Evolutionary conservation across 78 protist genomes (phyloP), one percentile per base, ranked within the genome.

Genomic region (Polysphondylium violaceum): DNA sequence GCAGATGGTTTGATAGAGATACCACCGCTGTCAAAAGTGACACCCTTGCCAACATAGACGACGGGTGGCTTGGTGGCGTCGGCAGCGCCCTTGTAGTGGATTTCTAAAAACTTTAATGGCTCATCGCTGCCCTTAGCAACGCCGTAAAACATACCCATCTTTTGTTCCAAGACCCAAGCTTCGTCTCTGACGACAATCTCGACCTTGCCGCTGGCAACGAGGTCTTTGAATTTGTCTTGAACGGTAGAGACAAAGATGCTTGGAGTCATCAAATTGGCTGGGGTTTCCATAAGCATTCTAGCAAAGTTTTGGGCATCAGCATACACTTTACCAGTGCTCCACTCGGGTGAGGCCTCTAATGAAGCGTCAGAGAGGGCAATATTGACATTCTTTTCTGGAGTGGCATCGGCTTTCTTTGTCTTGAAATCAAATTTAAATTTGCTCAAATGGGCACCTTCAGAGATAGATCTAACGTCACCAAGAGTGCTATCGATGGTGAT

Each of bases 11-110:
- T 97, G 76, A 97, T 81, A 16, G 73, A 41, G 68, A 94, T 89
- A 55, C 98, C 98, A 41, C 95, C 88, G 44, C 89, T 81, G 94
- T 95, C 97, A 43, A 85, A 96, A 2, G 96, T 93, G 71, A 96
- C 63, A 41, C 98, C 98, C 79, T 96, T 96, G 40, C 98, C 98
- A 6, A 94, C 97, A 23, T 81, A 76, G 55, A 81, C 88, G 0
- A 92, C 33, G n/a, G 86, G 68, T 21, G 21, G 71, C 2, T 21
- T 14, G 31, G 56, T 56, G 23, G 36, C 76, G 0, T 50, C 41
- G 0, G 65, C 36, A 0, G 90, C 86, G 40, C 90, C 90, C 27
- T 65, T 36, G 25, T 88, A 88, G 61, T 69, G 86, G 12, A 88
- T 58, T 51, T 88, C 94, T 16, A 88, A 35, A 77, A 88, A 88